These are phyloP conservation scores for Penicillium sp. DNA, from an alignment of 2,329 filamentous ascomycete genomes.

Conservation along the genomic window DNA sequence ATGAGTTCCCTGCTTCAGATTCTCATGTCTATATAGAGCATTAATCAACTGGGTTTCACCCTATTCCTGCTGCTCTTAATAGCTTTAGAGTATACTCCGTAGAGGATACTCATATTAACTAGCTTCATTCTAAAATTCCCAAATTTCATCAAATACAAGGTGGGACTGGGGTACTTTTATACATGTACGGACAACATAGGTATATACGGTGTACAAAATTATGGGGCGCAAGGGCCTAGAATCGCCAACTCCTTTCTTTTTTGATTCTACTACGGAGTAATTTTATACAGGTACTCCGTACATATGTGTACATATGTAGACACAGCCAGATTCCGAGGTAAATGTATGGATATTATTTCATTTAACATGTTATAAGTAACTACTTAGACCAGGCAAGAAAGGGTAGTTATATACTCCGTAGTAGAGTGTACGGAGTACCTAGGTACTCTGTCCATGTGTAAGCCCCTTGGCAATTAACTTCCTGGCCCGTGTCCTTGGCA, in stretches of 20 bases:
- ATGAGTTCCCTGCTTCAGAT: too few relatives aligned
- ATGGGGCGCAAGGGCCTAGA: slow-evolving; percentile 12
- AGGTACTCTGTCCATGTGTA: neutral
- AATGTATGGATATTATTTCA: neutral
- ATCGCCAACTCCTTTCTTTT: slow-evolving; percentile 7
- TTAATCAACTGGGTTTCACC: too few relatives aligned
- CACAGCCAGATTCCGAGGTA: neutral
- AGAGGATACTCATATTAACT: too few relatives aligned
- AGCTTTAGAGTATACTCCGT: too few relatives aligned
- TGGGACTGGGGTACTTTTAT: neutral
- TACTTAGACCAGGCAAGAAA: neutral
- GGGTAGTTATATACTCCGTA: too few relatives aligned
- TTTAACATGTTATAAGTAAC: neutral
- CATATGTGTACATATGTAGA: neutral
- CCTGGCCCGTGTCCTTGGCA: neutral
- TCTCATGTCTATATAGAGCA: too few relatives aligned
- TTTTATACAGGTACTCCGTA: too few relatives aligned
- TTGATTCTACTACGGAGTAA: too few relatives aligned
- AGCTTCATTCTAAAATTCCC: too few relatives aligned
- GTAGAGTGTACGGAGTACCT: neutral
- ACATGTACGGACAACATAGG: neutral
- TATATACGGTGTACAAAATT: neutral
- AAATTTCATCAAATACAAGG: neutral
- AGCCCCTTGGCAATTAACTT: neutral
- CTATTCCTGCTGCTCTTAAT: too few relatives aligned